Percentiles rank a stretch among this genome's conserved stretches.
Conservation (phyloP, 2,329 filamentous ascomycete genomes). For the Malbranchea cinnamomea region DNA sequence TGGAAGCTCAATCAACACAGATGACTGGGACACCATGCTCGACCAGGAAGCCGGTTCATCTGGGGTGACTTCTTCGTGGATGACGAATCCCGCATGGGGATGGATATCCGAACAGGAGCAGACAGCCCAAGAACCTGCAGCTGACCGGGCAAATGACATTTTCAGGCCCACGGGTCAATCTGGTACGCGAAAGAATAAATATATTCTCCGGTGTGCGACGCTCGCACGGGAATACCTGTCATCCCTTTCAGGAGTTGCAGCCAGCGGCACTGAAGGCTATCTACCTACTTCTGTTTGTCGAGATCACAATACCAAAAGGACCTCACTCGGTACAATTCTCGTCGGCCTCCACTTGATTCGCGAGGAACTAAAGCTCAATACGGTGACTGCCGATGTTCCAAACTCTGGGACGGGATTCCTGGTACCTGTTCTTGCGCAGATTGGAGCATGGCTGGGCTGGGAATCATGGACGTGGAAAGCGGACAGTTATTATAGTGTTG, state of each 20-base stretch:
- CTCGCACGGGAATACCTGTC: slow-evolving; percentile 52
- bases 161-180: slow-evolving; percentile 8
- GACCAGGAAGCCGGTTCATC: slow-evolving; percentile 29
- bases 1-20: slow-evolving; percentile 29
- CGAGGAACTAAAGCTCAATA: slow-evolving; percentile 75
- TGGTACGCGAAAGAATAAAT: slow-evolving; percentile 25
- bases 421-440: slow-evolving; percentile 62
- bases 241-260: slow-evolving; percentile 42
- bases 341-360: slow-evolving; percentile 68
- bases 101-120: slow-evolving; percentile 51
- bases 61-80: slow-evolving; percentile 28
- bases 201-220: slow-evolving; percentile 34
- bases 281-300: slow-evolving; percentile 46
- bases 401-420: slow-evolving; percentile 37
- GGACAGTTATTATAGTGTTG: slow-evolving; percentile 44
- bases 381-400: slow-evolving; percentile 37
- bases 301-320: slow-evolving; percentile 41
- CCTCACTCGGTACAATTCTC: slow-evolving; percentile 54
- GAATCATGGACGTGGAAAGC: slow-evolving; percentile 40
- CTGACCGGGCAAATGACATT: slow-evolving; percentile 11
- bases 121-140: slow-evolving; percentile 10
- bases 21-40: slow-evolving; percentile 36
- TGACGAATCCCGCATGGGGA: slow-evolving; percentile 51
- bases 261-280: slow-evolving; percentile 43
- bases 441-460: slow-evolving; percentile 72